phyloP scores from a whole-genome alignment of 2,329 filamentous ascomycete genomes.

The Diaporthe helianthi region DNA sequence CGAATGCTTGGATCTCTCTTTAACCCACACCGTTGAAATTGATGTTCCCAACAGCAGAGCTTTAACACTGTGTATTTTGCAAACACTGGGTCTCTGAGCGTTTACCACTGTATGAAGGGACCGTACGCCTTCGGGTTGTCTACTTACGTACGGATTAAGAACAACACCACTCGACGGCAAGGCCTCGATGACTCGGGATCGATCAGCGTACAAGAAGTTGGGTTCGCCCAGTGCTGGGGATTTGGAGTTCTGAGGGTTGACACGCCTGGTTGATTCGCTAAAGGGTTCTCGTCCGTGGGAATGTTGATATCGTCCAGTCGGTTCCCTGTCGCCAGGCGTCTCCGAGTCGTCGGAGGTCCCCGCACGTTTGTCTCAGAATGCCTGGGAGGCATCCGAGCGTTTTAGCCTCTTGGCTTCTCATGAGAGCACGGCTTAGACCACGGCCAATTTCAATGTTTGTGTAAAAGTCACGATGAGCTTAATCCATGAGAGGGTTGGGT shows the following conservation, averaged over 20 bases:
- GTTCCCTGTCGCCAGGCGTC: slow-evolving; percentile 23
- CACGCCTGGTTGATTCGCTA: not conserved
- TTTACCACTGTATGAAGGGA: too few relatives aligned
- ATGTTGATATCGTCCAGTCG: not conserved
- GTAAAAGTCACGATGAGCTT: not conserved
- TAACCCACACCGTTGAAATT: not conserved
- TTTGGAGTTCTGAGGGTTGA: not conserved
- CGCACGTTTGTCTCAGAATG: slow-evolving; percentile 21
- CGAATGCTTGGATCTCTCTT: not conserved
- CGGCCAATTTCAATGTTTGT: too few relatives aligned
- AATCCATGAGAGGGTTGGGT: not conserved
- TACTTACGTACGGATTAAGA: too few relatives aligned
- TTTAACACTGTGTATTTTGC: too few relatives aligned
- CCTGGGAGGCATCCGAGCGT: slow-evolving; percentile 19
- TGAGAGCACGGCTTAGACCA: not conserved
- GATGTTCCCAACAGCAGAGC: not conserved
- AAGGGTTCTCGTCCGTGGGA: not conserved
- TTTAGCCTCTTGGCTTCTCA: slow-evolving; percentile 11
- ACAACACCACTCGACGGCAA: not conserved
- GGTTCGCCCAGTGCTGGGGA: not conserved
- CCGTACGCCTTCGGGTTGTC: too few relatives aligned
- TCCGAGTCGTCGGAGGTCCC: slow-evolving; percentile 24
- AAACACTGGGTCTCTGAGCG: too few relatives aligned
- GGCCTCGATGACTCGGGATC: not conserved
- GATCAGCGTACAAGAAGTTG: not conserved